Percentiles rank a stretch among this genome's conserved stretches.
These are phyloP conservation scores for Salix udensis DNA, from an alignment of 345 rosid species.

Conservation along the genomic window DNA sequence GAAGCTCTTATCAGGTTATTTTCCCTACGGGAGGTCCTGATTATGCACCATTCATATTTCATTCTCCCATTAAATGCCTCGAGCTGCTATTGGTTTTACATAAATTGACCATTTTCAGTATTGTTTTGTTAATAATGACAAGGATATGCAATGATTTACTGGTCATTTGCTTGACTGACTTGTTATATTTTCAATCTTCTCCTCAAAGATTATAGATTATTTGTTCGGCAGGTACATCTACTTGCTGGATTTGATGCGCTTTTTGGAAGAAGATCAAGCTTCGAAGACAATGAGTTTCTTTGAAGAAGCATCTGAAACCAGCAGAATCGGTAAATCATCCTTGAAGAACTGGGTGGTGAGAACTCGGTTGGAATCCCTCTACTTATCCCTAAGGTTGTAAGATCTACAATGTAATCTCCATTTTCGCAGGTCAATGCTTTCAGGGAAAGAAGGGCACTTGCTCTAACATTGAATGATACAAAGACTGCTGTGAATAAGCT, in stretches of 20 bases:
- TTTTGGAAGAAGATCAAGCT: conserved; percentile 66
- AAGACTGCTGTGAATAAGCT: conserved; percentile 92
- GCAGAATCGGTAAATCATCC: conserved; percentile 59
- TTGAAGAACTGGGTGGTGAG: conserved; percentile 92
- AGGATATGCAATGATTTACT: too few species aligned
- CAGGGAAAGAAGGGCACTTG: conserved; percentile 90
- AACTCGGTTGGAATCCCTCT: not conserved
- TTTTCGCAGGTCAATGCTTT: conserved; percentile 65
- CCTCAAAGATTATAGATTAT: not conserved
- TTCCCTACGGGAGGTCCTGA: too few species aligned
- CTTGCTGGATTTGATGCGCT: conserved; percentile 63
- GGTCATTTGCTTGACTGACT: too few species aligned
- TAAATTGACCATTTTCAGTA: too few species aligned
- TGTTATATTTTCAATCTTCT: not conserved
- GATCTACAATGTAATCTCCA: not conserved
- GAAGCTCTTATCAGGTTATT: too few species aligned
- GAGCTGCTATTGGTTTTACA: too few species aligned
- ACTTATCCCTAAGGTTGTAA: not conserved
- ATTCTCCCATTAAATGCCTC: too few species aligned
- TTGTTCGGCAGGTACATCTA: conserved; percentile 51
- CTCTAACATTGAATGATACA: conserved; percentile 85
- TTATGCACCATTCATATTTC: too few species aligned
- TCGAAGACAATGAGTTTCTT: conserved; percentile 59
- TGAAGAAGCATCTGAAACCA: conserved; percentile 65
- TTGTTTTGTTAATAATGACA: too few species aligned